Percentiles rank a stretch among this genome's conserved stretches.
Conservation (phyloP, 805 yeast species). For the Scheffersomyces ergatensis region DNA sequence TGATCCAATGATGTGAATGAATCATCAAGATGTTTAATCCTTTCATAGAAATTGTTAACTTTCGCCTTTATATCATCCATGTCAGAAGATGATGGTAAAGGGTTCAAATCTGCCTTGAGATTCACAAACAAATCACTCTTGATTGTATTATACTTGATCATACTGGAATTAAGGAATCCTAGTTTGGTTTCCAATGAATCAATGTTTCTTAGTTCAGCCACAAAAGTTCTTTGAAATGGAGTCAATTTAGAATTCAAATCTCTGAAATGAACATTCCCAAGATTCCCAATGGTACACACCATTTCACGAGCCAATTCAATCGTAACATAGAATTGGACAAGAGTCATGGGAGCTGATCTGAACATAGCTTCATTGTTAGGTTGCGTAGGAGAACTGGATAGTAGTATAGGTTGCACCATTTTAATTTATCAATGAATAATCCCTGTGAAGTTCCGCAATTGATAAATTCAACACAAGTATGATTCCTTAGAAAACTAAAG, state of each 20-base stretch:
- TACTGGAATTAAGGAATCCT: constrained; percentile 19
- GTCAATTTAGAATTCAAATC: constrained; percentile 48
- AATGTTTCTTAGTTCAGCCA: constrained; percentile 36
- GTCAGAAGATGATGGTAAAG: constrained; percentile 35
- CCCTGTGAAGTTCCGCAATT: too few species aligned
- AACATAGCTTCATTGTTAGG: constrained; percentile 32
- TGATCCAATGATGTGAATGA: constrained; percentile 25
- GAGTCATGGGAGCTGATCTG: constrained; percentile 48
- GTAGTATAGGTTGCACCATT: background rate
- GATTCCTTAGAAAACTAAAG: too few species aligned
- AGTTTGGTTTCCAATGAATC: constrained; percentile 34
- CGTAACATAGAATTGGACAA: constrained; percentile 48
- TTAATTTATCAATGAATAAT: too few species aligned
- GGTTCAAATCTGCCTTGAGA: constrained; percentile 54
- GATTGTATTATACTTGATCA: constrained; percentile 28
- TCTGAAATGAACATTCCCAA: constrained; percentile 42
- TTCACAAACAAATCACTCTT: constrained; percentile 23
- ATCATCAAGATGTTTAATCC: constrained; percentile 36
- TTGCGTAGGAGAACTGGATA: background rate
- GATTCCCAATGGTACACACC: constrained; percentile 34
- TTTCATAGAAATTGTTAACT: constrained; percentile 21
- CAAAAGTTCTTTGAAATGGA: constrained; percentile 45
- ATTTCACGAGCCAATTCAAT: constrained; percentile 44
- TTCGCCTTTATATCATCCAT: constrained; percentile 29
- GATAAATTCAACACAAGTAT: too few species aligned